A percentile compares a stretch with the other conserved stretches of the same genome.
Evolutionary conservation across 176 grass and related monocot genomes (phyloP).

Genomic region (Guadua angustifolia): DNA sequence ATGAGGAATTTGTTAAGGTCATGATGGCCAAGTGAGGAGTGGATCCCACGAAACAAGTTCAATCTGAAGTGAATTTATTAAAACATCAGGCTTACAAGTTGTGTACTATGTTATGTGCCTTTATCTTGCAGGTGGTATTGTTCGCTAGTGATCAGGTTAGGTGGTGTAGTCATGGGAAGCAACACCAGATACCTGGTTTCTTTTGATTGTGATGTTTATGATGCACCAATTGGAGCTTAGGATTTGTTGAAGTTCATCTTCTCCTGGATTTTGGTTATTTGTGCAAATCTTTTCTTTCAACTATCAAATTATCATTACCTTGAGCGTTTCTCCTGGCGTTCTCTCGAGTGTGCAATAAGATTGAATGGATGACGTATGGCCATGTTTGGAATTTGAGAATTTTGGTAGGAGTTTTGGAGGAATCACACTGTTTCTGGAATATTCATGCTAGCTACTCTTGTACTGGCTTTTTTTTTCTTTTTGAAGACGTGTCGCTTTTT

Average conservation of each 20-base stretch:
- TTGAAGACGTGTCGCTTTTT: no score
- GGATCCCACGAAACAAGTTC: slow-evolving; percentile 43
- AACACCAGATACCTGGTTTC: slow-evolving; percentile 49
- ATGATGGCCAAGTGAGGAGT: slow-evolving; percentile 81
- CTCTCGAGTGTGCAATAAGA: neutral
- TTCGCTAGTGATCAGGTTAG: slow-evolving; percentile 50
- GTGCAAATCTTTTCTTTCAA: neutral
- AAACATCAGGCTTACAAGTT: slow-evolving; percentile 26
- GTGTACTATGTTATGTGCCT: slow-evolving; percentile 54
- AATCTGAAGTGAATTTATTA: slow-evolving; percentile 26
- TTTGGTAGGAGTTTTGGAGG: neutral
- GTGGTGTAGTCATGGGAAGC: slow-evolving; percentile 50
- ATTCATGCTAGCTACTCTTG: neutral
- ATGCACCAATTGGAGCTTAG: slow-evolving; percentile 40
- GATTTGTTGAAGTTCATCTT: slow-evolving; percentile 34
- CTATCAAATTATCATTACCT: neutral
- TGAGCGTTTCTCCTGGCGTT: neutral
- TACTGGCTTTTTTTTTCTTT: no score
- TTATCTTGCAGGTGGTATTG: slow-evolving; percentile 30
- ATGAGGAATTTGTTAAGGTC: slow-evolving; percentile 71
- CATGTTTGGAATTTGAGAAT: neutral
- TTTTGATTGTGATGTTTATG: slow-evolving; percentile 52
- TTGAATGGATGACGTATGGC: neutral
- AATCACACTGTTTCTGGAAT: neutral
- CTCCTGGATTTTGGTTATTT: slow-evolving; percentile 14